Conservation (phyloP, 2,329 filamentous ascomycete genomes). For the Talaromyces sp. region DNA sequence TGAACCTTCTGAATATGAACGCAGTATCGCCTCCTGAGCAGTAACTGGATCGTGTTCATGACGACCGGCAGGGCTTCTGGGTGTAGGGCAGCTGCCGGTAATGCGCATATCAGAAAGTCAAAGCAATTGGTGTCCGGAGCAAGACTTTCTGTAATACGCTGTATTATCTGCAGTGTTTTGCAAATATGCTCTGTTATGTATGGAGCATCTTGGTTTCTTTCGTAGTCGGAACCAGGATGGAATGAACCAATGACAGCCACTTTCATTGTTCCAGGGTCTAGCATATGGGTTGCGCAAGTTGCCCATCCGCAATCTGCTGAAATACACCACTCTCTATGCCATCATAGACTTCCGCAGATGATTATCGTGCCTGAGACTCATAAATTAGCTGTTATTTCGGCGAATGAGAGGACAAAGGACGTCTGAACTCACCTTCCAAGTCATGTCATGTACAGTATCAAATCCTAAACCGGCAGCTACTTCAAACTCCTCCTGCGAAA, state of each 20-base stretch:
- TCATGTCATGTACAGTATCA: neutral
- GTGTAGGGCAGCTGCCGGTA: neutral
- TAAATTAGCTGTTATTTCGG: neutral
- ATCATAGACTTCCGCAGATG: neutral
- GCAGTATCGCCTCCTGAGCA: neutral
- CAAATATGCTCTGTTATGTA: neutral
- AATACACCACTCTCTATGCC: neutral
- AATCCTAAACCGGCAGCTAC: neutral
- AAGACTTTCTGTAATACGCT: neutral
- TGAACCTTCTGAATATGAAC: neutral
- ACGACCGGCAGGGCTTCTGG: neutral
- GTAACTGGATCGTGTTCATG: neutral
- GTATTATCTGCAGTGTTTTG: neutral
- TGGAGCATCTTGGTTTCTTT: neutral
- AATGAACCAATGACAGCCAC: neutral
- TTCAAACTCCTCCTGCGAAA: neutral
- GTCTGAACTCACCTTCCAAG: constrained; percentile 3
- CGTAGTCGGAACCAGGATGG: neutral
- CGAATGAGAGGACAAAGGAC: neutral
- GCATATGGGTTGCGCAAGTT: neutral
- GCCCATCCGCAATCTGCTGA: neutral
- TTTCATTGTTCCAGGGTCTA: neutral
- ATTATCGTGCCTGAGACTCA: neutral
- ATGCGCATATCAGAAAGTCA: neutral
- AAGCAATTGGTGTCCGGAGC: neutral